Evolutionary conservation across 768 basidiomycete genomes (phyloP).

Genomic region (Russula virescens): DNA sequence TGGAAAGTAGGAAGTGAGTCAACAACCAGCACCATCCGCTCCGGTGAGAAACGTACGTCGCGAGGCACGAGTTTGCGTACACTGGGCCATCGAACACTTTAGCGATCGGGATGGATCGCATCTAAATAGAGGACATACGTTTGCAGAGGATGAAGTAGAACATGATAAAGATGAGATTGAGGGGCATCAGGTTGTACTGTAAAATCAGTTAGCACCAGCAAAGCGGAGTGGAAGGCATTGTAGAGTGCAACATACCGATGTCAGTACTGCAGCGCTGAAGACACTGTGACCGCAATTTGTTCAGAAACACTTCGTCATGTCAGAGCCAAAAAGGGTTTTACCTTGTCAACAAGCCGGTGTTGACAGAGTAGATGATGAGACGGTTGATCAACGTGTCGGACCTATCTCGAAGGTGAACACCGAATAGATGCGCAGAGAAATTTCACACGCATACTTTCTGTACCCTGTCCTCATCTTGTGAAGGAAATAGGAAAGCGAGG

Average conservation of each 20-base stretch:
- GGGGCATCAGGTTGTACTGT: constrained; percentile 51
- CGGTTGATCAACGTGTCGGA: constrained; percentile 52
- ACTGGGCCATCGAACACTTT: constrained; percentile 9
- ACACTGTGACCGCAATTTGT: constrained; percentile 30
- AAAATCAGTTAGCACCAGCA: not conserved
- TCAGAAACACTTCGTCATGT: not conserved
- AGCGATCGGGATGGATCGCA: not conserved
- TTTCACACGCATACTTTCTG: constrained; percentile 31
- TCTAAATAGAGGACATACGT: constrained; percentile 20
- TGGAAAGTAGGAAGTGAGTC: not conserved
- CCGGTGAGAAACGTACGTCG: constrained; percentile 13
- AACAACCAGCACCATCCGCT: not conserved
- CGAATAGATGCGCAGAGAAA: not conserved
- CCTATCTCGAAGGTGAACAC: constrained; percentile 30
- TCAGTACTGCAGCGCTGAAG: constrained; percentile 45
- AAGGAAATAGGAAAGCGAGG: constrained; percentile 49
- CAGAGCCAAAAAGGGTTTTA: constrained; percentile 23
- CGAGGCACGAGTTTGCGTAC: constrained; percentile 24
- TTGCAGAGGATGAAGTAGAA: constrained; percentile 64
- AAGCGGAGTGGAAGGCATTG: not conserved
- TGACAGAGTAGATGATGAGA: constrained; percentile 55
- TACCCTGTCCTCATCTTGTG: constrained; percentile 48
- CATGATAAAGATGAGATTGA: constrained; percentile 54
- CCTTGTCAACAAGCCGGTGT: constrained; percentile 62
- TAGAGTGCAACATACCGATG: constrained; percentile 41